Evolutionary conservation across 371 early-diverging fungal genomes (phyloP).

Genomic region (Chytridiales sp.): DNA sequence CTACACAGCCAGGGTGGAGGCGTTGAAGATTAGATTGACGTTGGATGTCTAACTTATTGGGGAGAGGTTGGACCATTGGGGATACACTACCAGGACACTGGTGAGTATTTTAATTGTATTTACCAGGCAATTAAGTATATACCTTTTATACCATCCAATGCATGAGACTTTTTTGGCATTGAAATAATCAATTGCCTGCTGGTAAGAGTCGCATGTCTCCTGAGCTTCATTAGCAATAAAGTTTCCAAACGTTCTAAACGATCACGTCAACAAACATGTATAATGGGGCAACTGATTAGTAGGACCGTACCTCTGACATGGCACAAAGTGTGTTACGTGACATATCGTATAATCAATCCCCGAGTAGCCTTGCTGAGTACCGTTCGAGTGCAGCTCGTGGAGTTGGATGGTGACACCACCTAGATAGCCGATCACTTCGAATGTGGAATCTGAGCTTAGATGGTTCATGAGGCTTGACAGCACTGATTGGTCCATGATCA

Average conservation of each 20-base stretch:
- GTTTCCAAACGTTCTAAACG: conserved; percentile 10
- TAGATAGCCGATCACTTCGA: conserved; percentile 21
- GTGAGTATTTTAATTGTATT: neutral
- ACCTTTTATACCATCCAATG: conserved; percentile 34
- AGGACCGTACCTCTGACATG: conserved; percentile 13
- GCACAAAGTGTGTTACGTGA: conserved; percentile 19
- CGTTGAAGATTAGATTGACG: conserved; percentile 7
- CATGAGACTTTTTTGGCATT: conserved; percentile 19
- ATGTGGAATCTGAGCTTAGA: conserved; percentile 22
- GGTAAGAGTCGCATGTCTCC: conserved; percentile 15
- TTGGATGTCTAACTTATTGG: conserved; percentile 2
- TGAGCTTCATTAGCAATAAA: conserved; percentile 5
- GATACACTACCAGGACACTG: neutral
- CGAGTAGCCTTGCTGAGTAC: conserved; percentile 3
- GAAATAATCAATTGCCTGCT: conserved; percentile 13
- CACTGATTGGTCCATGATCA: conserved; percentile 25
- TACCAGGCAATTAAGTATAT: neutral
- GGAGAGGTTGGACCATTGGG: conserved; percentile 15
- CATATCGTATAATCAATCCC: conserved; percentile 1
- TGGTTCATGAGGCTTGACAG: conserved; percentile 19
- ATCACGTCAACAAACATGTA: neutral
- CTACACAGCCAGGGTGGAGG: conserved; percentile 6
- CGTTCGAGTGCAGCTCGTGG: neutral
- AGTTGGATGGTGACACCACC: conserved; percentile 16
- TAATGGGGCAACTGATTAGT: neutral